A percentile compares a stretch with the other conserved stretches of the same genome.
Conservation (phyloP, 2,329 filamentous ascomycete genomes). For the Phialophora macrospora region DNA sequence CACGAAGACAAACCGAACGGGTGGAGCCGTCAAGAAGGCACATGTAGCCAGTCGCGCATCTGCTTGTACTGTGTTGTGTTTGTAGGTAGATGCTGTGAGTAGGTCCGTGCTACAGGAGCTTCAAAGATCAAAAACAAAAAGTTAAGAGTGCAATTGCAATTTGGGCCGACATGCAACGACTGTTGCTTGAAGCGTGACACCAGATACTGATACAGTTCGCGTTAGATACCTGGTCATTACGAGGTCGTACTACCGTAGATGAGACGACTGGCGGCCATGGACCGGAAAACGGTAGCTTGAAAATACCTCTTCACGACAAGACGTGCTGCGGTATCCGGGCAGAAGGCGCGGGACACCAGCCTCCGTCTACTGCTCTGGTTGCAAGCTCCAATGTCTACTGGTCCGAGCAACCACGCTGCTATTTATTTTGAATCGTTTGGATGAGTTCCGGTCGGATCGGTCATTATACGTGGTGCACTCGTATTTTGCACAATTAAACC, state of each 20-base stretch:
- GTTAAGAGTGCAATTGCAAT: not conserved
- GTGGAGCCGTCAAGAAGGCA: too few relatives aligned
- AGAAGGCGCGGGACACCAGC: not conserved
- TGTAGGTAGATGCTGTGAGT: too few relatives aligned
- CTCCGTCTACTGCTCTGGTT: too few relatives aligned
- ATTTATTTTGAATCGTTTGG: too few relatives aligned
- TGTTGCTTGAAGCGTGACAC: not conserved
- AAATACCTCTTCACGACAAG: not conserved
- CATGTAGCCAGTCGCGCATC: too few relatives aligned
- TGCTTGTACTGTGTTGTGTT: too few relatives aligned
- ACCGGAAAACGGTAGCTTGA: too few relatives aligned
- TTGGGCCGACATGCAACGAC: not conserved
- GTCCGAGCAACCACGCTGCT: too few relatives aligned
- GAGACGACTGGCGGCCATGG: not conserved
- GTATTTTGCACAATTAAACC: constrained; percentile 4
- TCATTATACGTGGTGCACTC: not conserved
- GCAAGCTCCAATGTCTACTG: too few relatives aligned
- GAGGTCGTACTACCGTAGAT: not conserved
- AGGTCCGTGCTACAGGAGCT: too few relatives aligned
- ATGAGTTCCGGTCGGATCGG: too few relatives aligned
- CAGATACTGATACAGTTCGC: not conserved
- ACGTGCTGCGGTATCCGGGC: not conserved
- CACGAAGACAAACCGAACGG: not conserved
- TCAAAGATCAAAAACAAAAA: too few relatives aligned
- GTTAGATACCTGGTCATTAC: not conserved